A percentile compares a stretch with the other conserved stretches of the same genome.
These are phyloP conservation scores for Mycena epipterygia DNA, from an alignment of 768 basidiomycete genomes.

Conservation along the genomic window DNA sequence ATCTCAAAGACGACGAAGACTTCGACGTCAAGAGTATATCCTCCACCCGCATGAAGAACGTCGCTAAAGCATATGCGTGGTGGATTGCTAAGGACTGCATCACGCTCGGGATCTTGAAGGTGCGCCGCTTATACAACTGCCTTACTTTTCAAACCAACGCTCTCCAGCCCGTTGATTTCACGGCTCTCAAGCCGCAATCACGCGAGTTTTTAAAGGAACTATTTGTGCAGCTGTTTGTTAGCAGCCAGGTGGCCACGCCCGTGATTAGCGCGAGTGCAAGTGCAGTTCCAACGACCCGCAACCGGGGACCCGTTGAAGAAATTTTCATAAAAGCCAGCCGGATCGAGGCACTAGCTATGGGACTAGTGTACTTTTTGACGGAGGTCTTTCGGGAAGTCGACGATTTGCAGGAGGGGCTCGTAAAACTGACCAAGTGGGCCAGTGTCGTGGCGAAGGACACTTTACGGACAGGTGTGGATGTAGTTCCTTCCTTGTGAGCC, in stretches of 20 bases:
- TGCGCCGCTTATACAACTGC: slow-evolving; percentile 43
- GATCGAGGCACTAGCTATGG: slow-evolving; percentile 76
- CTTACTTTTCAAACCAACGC: background rate
- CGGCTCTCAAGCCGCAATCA: slow-evolving; percentile 73
- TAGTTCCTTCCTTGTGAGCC: slow-evolving; percentile 49
- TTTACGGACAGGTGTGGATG: slow-evolving; percentile 72
- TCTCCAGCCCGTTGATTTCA: slow-evolving; percentile 89
- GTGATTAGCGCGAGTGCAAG: slow-evolving; percentile 57
- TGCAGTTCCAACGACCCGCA: slow-evolving; percentile 58
- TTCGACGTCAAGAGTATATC: slow-evolving; percentile 69
- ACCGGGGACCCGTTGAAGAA: slow-evolving; percentile 77
- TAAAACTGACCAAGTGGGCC: slow-evolving; percentile 75
- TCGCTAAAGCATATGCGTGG: slow-evolving; percentile 92
- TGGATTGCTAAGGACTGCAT: slow-evolving; percentile 90
- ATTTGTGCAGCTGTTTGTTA: slow-evolving; percentile 76
- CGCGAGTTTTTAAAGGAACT: slow-evolving; percentile 78
- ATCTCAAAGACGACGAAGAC: slow-evolving; percentile 63
- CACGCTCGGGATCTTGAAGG: slow-evolving; percentile 86
- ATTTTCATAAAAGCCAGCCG: slow-evolving; percentile 83
- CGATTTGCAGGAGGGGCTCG: slow-evolving; percentile 49
- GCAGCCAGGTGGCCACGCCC: slow-evolving; percentile 82
- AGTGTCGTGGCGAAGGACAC: slow-evolving; percentile 77
- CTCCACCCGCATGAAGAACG: slow-evolving; percentile 70
- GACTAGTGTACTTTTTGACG: slow-evolving; percentile 80
- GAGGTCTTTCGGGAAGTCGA: slow-evolving; percentile 52